Evolutionary conservation across 257 asterid genomes (phyloP), one percentile per base, ranked within the genome.

Genomic region (Eucommia ulmoides): DNA sequence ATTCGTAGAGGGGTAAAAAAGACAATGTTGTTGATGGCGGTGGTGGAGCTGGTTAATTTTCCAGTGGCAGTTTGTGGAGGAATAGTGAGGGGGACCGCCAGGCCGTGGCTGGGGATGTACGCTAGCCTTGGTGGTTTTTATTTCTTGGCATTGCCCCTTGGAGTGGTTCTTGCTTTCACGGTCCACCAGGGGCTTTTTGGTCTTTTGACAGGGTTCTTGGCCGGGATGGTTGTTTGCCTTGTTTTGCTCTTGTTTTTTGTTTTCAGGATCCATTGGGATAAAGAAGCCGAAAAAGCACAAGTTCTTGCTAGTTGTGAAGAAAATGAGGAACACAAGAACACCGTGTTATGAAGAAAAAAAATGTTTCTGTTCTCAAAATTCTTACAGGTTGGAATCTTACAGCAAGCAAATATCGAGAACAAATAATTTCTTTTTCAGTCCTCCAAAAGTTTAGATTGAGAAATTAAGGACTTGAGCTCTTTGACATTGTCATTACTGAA

Each of bases 41-140:
- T 61, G 1, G 49, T 80, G 33, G 96, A 86, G 33, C 73, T 83
- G 23, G 73, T 81, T 20, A 89, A 89, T 24, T 85, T 85, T 20
- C 96, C 98, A 6, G 41, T 85, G 58, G 73, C 73, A 15, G 98
- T 86, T 49, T 78, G 92, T 12, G 96, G 95, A 0, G 98, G 94
- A 41, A 74, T 91, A 1, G 88, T 83, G 55, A 64, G 96, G 51
- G 96, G 98, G 6, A 91, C 95, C 51, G 96, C 89, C 0, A 23
- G 82, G 56, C 96, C 94, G 14, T 72, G 83, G 79, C 53, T 86
- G 7, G 93, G 83, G 11, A 79, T 65, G 65, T 86, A 81, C 45
- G 95, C 96, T 3, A 83, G 77, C 45, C 41, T 86, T 11, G 63
- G 72, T 1, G 96, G 96, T 7, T 86, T 83, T 33, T 91, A 91